These are phyloP conservation scores for Lagenidium sp. DNA, from an alignment of 352 stramenopile species.

Conservation along the genomic window DNA sequence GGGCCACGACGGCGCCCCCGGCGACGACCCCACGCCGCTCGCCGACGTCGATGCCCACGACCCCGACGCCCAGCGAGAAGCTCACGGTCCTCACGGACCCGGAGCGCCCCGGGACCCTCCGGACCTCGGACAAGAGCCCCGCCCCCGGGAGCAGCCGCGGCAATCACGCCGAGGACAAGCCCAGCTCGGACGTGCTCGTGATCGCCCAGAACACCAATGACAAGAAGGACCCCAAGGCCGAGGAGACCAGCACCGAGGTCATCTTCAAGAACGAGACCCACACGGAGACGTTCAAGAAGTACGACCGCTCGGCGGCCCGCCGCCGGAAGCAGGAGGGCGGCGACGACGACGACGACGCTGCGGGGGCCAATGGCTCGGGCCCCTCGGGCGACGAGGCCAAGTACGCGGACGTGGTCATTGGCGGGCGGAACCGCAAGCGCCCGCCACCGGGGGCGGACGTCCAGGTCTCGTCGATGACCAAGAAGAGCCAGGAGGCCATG, in stretches of 20 bases:
- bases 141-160: neutral
- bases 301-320: slow-evolving; percentile 5
- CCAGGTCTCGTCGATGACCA: slow-evolving; percentile 27
- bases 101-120: neutral
- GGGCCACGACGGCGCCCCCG: neutral
- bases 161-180: too few species aligned
- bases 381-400: slow-evolving; percentile 21
- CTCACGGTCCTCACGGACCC: too few species aligned
- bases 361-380: too few species aligned
- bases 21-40: neutral
- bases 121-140: slow-evolving; percentile 1
- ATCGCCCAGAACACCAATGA: neutral
- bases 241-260: slow-evolving; percentile 5
- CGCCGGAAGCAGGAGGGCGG: slow-evolving; percentile 16
- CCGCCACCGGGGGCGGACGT: slow-evolving; percentile 48
- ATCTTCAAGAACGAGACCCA: slow-evolving; percentile 11
- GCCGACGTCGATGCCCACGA: neutral
- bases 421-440: slow-evolving; percentile 38
- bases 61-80: too few species aligned
- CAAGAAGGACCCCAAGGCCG: neutral
- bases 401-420: slow-evolving; percentile 21
- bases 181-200: slow-evolving; percentile 3
- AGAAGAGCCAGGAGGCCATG: slow-evolving; percentile 37
- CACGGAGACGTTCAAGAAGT: slow-evolving; percentile 12
- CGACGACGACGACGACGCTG: slow-evolving; percentile 18